These are phyloP conservation scores for Thalia dealbata DNA, from an alignment of 176 grass and related monocot genomes.

Conservation along the genomic window DNA sequence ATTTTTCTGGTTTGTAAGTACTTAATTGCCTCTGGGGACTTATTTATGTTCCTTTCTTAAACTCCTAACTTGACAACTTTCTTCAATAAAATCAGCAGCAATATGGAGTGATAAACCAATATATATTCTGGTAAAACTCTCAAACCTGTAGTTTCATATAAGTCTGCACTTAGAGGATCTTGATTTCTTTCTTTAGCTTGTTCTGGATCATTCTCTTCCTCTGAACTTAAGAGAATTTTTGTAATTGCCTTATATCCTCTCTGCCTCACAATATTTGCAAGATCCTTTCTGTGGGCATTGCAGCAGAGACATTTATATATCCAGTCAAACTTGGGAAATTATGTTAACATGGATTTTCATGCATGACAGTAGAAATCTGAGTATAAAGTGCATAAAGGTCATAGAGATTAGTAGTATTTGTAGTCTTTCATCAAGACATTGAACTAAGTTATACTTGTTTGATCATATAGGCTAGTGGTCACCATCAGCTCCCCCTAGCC, in stretches of 20 bases:
- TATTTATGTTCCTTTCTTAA: background rate
- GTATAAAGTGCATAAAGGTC: too few relatives aligned
- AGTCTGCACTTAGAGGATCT: background rate
- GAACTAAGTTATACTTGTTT: background rate
- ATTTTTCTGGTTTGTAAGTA: conserved; percentile 15
- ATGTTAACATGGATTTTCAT: background rate
- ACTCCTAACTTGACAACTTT: background rate
- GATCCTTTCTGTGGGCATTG: conserved; percentile 27
- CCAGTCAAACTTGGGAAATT: background rate
- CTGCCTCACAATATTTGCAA: conserved; percentile 31
- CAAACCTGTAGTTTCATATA: background rate
- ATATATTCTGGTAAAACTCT: background rate
- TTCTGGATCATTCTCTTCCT: background rate
- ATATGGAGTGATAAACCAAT: background rate
- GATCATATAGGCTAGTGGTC: background rate
- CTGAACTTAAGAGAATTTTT: conserved; percentile 17
- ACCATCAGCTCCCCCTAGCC: background rate
- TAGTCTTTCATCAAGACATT: background rate
- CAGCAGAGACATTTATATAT: conserved; percentile 6
- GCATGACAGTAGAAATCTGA: background rate
- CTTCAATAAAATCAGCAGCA: background rate
- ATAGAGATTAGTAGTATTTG: background rate
- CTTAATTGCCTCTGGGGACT: conserved; percentile 7
- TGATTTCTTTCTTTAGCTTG: background rate
- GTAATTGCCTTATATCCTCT: conserved; percentile 28